Evolutionary conservation across 2,329 filamentous ascomycete species (phyloP), one percentile per base, ranked within the genome.

Genomic region (Phyllosticta citrichinensis): DNA sequence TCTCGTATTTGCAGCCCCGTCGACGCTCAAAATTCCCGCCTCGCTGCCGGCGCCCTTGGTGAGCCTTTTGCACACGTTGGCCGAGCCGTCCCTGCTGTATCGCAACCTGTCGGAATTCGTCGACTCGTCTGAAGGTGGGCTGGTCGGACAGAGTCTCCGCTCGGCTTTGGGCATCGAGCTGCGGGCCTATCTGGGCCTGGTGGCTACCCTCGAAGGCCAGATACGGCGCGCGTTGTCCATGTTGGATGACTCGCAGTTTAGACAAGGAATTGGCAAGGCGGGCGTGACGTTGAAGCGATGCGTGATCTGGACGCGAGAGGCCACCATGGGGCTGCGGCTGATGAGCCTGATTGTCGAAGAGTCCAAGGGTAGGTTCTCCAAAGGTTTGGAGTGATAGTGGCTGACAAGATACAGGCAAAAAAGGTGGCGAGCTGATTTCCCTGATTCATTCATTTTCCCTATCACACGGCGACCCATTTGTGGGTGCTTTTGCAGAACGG

Each of bases 261-360:
- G 86, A 55, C 82, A 83, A 53, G 87, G 87, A 1, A 85, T 95
- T 58, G 87, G 90, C 5, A 94, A 92, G 68, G 87, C 89, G 0
- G 91, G 92, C 1, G 93, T 99, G 14, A 99, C 94, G 0, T 78
- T 99, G 57, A 97, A 97, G 73, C 82, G 94, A 71, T 97, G 93
- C 68, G 88, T 99, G 2, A 88, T 99, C 24, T 99, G 95, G 95
- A 97, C 92, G 9, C 85, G 93, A 66, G 95, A 99, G 73, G 91
- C 94, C 6, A 99, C 94, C 0, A 95, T 97, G 87, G 94, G 92
- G 0, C 76, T 99, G 66, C 85, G 94, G 17, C 79, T 99, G 60
- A 92, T 99, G 88, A 95, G 90, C 68, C 75, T 96, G 62, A 96
- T 99, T 68, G 91, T 95, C 0, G 92, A 97, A 70, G 89, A 96